Percentiles rank a stretch among this genome's conserved stretches.
Evolutionary conservation across 1,139 yeast genomes (phyloP).

Genomic region (Yamadazyma jaroonii): DNA sequence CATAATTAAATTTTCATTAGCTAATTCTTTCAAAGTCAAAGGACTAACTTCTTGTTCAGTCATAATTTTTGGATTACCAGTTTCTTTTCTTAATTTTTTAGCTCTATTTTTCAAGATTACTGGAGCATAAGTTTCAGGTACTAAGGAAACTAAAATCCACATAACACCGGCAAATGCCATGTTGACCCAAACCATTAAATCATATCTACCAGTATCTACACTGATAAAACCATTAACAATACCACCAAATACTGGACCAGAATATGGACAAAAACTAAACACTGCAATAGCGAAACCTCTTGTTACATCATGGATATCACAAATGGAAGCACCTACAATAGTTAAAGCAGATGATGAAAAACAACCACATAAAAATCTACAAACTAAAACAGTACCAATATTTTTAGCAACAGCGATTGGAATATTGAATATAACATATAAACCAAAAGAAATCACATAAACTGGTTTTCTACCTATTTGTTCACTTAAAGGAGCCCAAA

Average conservation of each 20-base stretch:
- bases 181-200: slow-evolving; percentile 81
- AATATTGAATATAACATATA: slow-evolving; percentile 76
- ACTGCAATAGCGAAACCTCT: slow-evolving; percentile 90
- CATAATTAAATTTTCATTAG: slow-evolving; percentile 65
- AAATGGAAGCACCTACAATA: slow-evolving; percentile 86
- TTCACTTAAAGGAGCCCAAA: slow-evolving; percentile 91
- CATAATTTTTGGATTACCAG: slow-evolving; percentile 80
- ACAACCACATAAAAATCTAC: slow-evolving; percentile 85
- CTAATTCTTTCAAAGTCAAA: slow-evolving; percentile 57
- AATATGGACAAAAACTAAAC: slow-evolving; percentile 88
- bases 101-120: slow-evolving; percentile 78
- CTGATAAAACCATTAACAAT: slow-evolving; percentile 82
- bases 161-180: slow-evolving; percentile 87
- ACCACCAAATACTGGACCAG: slow-evolving; percentile 93
- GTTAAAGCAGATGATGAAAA: slow-evolving; percentile 82
- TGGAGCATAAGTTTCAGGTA: slow-evolving; percentile 93
- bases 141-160: slow-evolving; percentile 59
- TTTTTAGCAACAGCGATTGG: slow-evolving; percentile 88
- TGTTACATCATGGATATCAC: slow-evolving; percentile 76
- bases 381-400: slow-evolving; percentile 74
- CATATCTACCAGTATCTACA: slow-evolving; percentile 64
- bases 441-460: slow-evolving; percentile 69
- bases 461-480: slow-evolving; percentile 85
- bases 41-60: slow-evolving; percentile 90
- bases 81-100: slow-evolving; percentile 63